These are phyloP conservation scores for Chalciporus sphaerocephalus DNA, from an alignment of 768 basidiomycete species.

Conservation along the genomic window DNA sequence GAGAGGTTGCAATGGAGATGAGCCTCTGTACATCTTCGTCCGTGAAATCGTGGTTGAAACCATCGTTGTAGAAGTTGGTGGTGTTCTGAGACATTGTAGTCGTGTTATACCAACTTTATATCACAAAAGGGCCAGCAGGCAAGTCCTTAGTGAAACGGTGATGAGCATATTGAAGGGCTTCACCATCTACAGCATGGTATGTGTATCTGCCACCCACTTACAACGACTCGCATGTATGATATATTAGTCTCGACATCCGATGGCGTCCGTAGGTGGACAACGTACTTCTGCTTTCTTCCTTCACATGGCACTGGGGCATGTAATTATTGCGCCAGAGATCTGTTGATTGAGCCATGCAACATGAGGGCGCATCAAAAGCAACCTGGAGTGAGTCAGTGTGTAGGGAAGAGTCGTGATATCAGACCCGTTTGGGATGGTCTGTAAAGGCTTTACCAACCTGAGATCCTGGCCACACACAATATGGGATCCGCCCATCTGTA, in stretches of 20 bases:
- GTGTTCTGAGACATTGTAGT: constrained; percentile 18
- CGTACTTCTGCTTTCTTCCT: too few relatives aligned
- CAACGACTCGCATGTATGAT: constrained; percentile 14
- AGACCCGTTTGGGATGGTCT: background rate
- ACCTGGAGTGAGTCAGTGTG: background rate
- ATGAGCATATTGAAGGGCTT: background rate
- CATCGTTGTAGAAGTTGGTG: constrained; percentile 14
- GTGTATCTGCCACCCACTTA: constrained; percentile 8
- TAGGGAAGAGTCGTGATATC: background rate
- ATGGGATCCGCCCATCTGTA: background rate
- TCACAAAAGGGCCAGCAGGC: background rate
- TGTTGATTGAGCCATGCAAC: too few relatives aligned
- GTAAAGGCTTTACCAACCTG: too few relatives aligned
- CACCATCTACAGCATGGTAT: constrained; percentile 24
- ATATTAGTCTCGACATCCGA: constrained; percentile 1
- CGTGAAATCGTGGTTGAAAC: constrained; percentile 29
- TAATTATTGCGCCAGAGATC: too few relatives aligned
- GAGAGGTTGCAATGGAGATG: constrained; percentile 26
- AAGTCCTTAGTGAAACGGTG: background rate
- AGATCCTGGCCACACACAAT: too few relatives aligned
- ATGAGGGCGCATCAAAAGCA: too few relatives aligned
- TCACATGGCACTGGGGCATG: too few relatives aligned
- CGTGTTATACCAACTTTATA: constrained; percentile 18
- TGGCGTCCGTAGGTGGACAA: constrained; percentile 9
- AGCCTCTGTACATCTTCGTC: constrained; percentile 28